Base-by-base conservation (phyloP, 2,329 filamentous ascomycete species). In the Colletotrichum spinosum region DNA sequence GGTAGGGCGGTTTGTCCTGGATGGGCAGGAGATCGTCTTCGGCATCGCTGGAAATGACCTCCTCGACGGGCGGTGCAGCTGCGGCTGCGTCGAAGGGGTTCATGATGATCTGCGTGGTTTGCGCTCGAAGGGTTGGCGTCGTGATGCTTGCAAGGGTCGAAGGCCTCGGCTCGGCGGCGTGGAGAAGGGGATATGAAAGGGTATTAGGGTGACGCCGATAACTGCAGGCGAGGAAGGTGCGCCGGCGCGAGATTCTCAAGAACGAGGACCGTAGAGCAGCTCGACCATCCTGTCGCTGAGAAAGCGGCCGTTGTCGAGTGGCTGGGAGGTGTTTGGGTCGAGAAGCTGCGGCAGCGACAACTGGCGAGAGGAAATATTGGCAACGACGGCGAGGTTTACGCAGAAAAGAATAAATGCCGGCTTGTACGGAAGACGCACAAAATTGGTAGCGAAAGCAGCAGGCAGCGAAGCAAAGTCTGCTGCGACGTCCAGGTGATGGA, bases 1-100 rank as follows among this genome's bases (percentile, higher is more conserved):
- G 77, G 13, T 78, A 76, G 3, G 80, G 70, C 5, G 76, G 74
- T 8, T 69, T 65, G 65, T 81, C 79, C 54, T 77, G 69, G 38
- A 76, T 69, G 6, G 76, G 75, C 9, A 73, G 72, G 6, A 78
- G 62, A 49, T 72, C 74, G 55, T 77, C 76, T 17, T 75, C 72
- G 37, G 72, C 65, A 41, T 68, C 64, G 50, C 64, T 67, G 60
- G 42, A 42, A 49, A 55, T 51, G 10, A 65, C 55, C 35, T 67
- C 64, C 38, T 64, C 64, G 37, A 65, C 64, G 25, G 64, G 52
- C 46, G 52, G 34, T 41, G 58, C 52, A 50, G 58, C 58, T 52
- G 58, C 52, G 44, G 63, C 25, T 55, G 58, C 48, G 52, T 53
- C 48, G 58, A 66, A 54, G 59, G 59, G 57, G 63, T 60, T 63